These are phyloP conservation scores for Magnusiomyces tetraspermus DNA, from an alignment of 1,139 yeast genomes.

Conservation along the genomic window DNA sequence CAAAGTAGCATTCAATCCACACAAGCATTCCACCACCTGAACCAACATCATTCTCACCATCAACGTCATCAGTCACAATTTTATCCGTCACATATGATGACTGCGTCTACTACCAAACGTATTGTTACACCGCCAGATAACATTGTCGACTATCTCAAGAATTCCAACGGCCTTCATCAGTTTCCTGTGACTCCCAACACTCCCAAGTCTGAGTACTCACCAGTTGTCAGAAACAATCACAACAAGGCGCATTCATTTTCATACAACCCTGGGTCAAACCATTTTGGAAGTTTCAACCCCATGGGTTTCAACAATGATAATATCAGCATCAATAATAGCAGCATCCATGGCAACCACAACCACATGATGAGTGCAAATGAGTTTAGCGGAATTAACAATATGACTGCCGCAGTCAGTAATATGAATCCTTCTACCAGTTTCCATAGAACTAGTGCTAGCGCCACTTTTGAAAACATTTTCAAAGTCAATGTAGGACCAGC, in stretches of 20 bases:
- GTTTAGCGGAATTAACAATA: background rate
- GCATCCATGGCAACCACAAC: background rate
- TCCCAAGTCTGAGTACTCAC: background rate
- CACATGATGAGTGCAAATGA: too few relatives aligned
- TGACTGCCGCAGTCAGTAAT: background rate
- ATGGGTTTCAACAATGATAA: background rate
- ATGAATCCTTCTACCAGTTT: background rate
- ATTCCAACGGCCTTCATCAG: background rate
- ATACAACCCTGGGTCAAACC: background rate
- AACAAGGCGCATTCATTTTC: background rate
- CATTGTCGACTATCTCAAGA: background rate
- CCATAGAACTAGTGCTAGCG: background rate
- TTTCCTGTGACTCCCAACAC: background rate
- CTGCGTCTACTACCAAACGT: background rate
- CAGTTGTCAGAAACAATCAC: background rate
- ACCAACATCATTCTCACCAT: background rate
- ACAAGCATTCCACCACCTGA: background rate
- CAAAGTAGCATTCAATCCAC: background rate
- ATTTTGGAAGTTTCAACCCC: too few relatives aligned
- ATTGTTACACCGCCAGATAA: constrained; percentile 2
- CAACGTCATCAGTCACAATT: background rate
- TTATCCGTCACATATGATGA: background rate
- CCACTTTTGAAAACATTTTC: background rate
- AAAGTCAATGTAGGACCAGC: background rate
- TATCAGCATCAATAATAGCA: background rate